Evolutionary conservation across 2,329 filamentous ascomycete species (phyloP).

Genomic region (Alternaria sp.): DNA sequence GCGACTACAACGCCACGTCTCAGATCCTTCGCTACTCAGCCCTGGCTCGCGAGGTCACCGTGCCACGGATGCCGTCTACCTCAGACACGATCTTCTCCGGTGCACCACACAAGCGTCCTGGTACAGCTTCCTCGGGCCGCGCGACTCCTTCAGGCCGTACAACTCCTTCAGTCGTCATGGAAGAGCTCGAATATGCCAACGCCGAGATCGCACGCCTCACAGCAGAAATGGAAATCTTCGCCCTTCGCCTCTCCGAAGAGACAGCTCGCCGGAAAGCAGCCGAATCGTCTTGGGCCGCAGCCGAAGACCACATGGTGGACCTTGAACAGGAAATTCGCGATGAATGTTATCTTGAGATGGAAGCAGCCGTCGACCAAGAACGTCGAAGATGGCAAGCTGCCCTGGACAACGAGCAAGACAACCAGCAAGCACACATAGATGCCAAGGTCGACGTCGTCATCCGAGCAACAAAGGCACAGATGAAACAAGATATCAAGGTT

Average conservation of each 20-base stretch:
- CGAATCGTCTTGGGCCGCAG: constrained; percentile 75
- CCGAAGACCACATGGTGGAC: constrained; percentile 70
- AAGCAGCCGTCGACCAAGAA: constrained; percentile 76
- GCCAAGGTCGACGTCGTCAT: constrained; percentile 81
- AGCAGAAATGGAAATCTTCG: constrained; percentile 78
- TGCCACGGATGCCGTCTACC: constrained; percentile 85
- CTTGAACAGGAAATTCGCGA: constrained; percentile 87
- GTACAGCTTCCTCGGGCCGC: constrained; percentile 26
- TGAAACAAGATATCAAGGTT: constrained; percentile 51
- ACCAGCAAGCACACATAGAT: constrained; percentile 84
- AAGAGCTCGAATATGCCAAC: constrained; percentile 83
- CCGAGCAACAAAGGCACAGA: constrained; percentile 58
- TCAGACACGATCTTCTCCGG: constrained; percentile 70
- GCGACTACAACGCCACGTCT: constrained; percentile 95
- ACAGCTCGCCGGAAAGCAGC: constrained; percentile 73
- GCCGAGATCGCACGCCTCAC: constrained; percentile 81
- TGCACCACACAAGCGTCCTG: constrained; percentile 40
- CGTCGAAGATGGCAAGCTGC: constrained; percentile 81
- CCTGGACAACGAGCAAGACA: constrained; percentile 78
- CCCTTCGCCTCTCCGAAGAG: constrained; percentile 74
- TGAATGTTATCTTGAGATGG: constrained; percentile 88
- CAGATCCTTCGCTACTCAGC: constrained; percentile 96
- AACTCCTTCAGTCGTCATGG: constrained; percentile 56
- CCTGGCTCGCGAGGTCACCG: constrained; percentile 89
- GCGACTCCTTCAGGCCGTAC: constrained; percentile 55